A percentile compares a stretch with the other conserved stretches of the same genome.
These are phyloP conservation scores for Alectoria sarmentosa DNA, from an alignment of 495 filamentous ascomycete genomes.

Conservation along the genomic window DNA sequence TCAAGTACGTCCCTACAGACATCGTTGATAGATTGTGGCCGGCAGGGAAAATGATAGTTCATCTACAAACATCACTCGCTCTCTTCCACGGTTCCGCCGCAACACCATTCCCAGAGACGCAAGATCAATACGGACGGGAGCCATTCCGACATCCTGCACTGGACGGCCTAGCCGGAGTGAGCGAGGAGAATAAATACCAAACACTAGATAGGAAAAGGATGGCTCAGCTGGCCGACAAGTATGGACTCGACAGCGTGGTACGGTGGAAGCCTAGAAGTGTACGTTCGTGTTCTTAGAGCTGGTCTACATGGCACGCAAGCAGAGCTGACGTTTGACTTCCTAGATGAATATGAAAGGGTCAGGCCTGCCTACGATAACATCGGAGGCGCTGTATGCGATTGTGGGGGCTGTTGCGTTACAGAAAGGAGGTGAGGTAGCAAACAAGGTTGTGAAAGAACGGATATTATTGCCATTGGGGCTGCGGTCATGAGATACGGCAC, in stretches of 20 bases:
- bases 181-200: constrained; percentile 44
- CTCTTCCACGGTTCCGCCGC: constrained; percentile 48
- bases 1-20: too few relatives aligned
- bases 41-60: constrained; percentile 72
- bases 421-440: constrained; percentile 72
- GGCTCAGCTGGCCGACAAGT: constrained; percentile 56
- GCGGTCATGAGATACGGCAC: constrained; percentile 17
- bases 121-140: constrained; percentile 46
- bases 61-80: constrained; percentile 66
- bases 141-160: constrained; percentile 71
- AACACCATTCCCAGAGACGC: constrained; percentile 22
- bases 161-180: constrained; percentile 63
- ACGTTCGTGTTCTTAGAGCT: constrained; percentile 28
- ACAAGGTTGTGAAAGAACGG: constrained; percentile 64
- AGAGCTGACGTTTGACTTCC: constrained; percentile 6
- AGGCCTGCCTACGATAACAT: constrained; percentile 62
- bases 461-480: constrained; percentile 55
- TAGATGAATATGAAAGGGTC: constrained; percentile 63
- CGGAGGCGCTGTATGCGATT: constrained; percentile 75
- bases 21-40: neutral
- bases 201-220: constrained; percentile 49
- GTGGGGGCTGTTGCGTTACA: constrained; percentile 82
- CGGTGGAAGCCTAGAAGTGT: constrained; percentile 85
- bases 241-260: constrained; percentile 63
- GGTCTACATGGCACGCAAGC: neutral